A percentile compares a stretch with the other conserved stretches of the same genome.
Conservation (phyloP, 169 alveolate species). For the Plasmodium gonderi region DNA sequence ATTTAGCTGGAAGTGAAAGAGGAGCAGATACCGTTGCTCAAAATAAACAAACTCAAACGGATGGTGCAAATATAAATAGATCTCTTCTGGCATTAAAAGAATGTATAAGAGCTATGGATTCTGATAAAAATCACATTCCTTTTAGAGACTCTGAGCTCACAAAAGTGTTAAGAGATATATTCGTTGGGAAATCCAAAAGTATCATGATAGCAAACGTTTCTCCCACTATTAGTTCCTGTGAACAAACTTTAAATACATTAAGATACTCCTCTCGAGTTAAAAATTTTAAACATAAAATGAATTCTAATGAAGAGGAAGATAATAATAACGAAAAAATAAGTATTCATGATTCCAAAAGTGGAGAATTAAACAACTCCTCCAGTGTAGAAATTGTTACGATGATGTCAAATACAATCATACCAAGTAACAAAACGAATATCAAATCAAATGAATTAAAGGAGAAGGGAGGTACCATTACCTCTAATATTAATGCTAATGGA, state of each 20-base stretch:
- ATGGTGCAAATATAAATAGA: constrained; percentile 99
- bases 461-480: not conserved
- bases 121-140: constrained; percentile 98
- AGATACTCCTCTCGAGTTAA: constrained; percentile 98
- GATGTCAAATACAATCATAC: not conserved
- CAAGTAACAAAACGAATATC: not conserved
- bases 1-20: constrained; percentile 99
- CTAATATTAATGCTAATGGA: not conserved
- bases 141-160: constrained; percentile 98
- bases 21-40: constrained; percentile 98
- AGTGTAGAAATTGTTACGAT: not conserved
- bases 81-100: constrained; percentile 98
- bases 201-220: constrained; percentile 99
- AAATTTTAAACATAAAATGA: constrained; percentile 89
- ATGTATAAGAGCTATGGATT: constrained; percentile 99
- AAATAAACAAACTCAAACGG: constrained; percentile 95
- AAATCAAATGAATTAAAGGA: constrained; percentile 27
- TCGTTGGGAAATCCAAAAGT: constrained; percentile 95
- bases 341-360: not conserved
- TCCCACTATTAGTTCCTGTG: constrained; percentile 96
- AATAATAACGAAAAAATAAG: constrained; percentile 38
- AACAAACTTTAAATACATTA: constrained; percentile 98
- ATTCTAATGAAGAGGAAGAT: constrained; percentile 58
- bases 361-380: constrained; percentile 1
- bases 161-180: constrained; percentile 94